phyloP scores from a whole-genome alignment of 257 asterid genomes.

The Fraxinus cuspidata region DNA sequence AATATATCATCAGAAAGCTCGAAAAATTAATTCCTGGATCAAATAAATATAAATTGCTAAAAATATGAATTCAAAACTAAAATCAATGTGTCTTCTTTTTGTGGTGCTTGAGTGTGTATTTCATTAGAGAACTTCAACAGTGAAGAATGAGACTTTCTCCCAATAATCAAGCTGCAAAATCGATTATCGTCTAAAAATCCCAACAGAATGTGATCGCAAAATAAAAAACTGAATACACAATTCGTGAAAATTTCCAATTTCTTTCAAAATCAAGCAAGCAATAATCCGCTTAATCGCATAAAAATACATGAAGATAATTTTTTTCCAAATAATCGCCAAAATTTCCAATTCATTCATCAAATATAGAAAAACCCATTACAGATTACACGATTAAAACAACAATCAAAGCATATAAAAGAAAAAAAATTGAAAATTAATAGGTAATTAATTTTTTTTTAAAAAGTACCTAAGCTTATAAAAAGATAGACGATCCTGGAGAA shows the following conservation, averaged over 20 bases:
- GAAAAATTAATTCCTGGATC: conserved; percentile 3
- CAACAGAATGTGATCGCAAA: conserved; percentile 5
- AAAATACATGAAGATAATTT: conserved; percentile 1
- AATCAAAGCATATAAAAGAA: neutral
- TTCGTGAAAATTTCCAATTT: conserved; percentile 29
- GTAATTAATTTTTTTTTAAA: neutral
- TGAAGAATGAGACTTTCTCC: neutral
- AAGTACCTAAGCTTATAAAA: conserved; percentile 28
- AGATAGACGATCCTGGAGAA: conserved; percentile 32
- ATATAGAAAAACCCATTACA: conserved; percentile 30
- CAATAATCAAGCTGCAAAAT: conserved; percentile 11
- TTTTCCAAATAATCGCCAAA: conserved; percentile 6
- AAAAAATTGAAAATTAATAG: neutral
- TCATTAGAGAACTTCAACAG: neutral
- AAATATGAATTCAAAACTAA: conserved; percentile 8
- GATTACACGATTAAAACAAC: neutral
- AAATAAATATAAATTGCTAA: neutral
- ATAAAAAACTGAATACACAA: conserved; percentile 23
- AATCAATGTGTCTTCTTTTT: neutral
- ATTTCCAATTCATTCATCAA: conserved; percentile 13
- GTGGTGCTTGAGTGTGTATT: neutral
- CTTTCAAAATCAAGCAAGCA: conserved; percentile 37
- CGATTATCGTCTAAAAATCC: conserved; percentile 10
- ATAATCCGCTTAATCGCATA: conserved; percentile 18
- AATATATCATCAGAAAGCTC: conserved; percentile 9